Evolutionary conservation across 2,329 filamentous ascomycete genomes (phyloP), one percentile per base, ranked within the genome.

Genomic region (Cryphonectria parasitica): DNA sequence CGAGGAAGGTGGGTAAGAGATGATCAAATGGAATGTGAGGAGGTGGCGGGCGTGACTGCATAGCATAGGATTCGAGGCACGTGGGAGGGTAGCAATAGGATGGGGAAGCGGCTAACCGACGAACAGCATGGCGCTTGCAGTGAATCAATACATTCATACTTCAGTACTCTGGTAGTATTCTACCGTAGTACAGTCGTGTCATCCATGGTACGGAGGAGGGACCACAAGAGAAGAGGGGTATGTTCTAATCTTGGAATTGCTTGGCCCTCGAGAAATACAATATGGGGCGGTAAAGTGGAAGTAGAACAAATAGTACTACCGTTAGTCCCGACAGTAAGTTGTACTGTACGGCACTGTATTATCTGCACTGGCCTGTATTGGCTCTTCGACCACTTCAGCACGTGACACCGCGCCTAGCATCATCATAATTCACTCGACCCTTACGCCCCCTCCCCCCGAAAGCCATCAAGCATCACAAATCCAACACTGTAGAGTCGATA

Each of bases 391-490:
- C 61, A 31, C 10, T 31, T 34, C 54, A 58, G 28, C 63, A 64
- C 63, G 63, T 64, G 63, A 64, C 63, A 64, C 63, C 63, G 63
- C 63, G 63, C 43, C 63, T 31, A 28, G 63, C 41, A 64, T 34
- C 28, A 45, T 64, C 61, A 39, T 39, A 25, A 36, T 61, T 34
- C 22, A 39, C 54, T 34, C 54, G 19, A 49, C 45, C 22, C 22
- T n/a, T n/a, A 49, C 22, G 22, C 1, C 56, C 56, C 4, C 25
- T 60, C 34, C 13, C 56, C 22, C n/a, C 36, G 7, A 17, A 39
- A 41, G 22, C 60, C 34, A 25, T n/a, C 34, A 39, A n/a, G 34
- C 60, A 22, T 39, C 61, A 41, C 36, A 10, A 39, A 5, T 45
- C n/a, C 13, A 15, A 64, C 15, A 31, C 54, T 58, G 28, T 28